Base-by-base conservation (phyloP, 768 basidiomycete species). In the Strobilomyces dryophilus region DNA sequence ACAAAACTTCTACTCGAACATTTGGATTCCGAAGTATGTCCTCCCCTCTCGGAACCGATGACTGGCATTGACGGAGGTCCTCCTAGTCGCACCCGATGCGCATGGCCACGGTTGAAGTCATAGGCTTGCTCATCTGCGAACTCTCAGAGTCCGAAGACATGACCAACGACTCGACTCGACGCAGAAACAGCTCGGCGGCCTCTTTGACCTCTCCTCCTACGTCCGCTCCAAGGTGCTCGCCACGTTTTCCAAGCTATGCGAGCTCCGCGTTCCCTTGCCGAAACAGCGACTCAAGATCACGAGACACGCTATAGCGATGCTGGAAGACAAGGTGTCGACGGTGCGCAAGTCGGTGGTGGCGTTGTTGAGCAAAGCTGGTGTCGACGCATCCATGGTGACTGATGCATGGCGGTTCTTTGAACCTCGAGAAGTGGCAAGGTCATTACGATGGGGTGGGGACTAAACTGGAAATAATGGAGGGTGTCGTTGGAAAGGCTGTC, bases 51-150 rank as follows among this genome's bases (percentile, higher is more conserved):
- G 2, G 20, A 35, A 26, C 27, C 20, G 5, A 42, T 14, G 8
- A 24, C 24, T 24, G 24, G 27, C 12, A 12, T 21, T 49, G 12
- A 51, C 36, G n/a, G 15, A 36, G 11, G 29, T 20, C 35, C 32
- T 6, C 44, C 14, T 61, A 97, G 93, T 86, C 94, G 0, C 97
- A 98, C 65, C 91, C 94, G 0, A 94, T 99, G 85, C 92, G 97
- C 39, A 88, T 93, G 75, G 92, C 93, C 1, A 78, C 98, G 51
- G 82, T 99, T 47, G 95, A 98, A 66, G 80, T 95, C 52, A 82
- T 98, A 36, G 92, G 92, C 6, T 74, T 77, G 53, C 81, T 98
- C 55, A 92, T 98, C 64, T 76, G 78, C 41, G 91, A 98, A 58
- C 80, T 98, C 12, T 83, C 88, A 0, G 65, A 71, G 18, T 77